These are phyloP conservation scores for Pestalotiopsis sp. DNA, from an alignment of 2,329 filamentous ascomycete species.

Conservation along the genomic window DNA sequence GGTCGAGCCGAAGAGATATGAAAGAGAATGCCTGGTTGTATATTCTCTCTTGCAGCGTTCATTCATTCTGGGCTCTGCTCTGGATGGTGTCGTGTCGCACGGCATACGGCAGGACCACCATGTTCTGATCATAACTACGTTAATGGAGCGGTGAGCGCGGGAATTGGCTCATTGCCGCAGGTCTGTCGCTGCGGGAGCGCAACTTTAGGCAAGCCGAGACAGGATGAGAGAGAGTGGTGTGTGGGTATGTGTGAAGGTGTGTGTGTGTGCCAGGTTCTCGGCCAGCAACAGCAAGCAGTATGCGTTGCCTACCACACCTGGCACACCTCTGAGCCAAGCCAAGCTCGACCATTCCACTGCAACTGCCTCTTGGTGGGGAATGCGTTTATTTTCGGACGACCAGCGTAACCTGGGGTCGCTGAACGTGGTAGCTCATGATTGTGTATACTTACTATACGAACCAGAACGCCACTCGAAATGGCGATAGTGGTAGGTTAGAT, in stretches of 20 bases:
- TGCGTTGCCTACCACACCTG: not conserved
- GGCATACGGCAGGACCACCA: not conserved
- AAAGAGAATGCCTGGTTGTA: not conserved
- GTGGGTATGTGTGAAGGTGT: no score
- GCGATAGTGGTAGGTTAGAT: no score
- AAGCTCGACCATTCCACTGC: not conserved
- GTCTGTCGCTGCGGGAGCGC: not conserved
- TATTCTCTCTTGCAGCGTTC: not conserved
- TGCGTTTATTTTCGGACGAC: not conserved
- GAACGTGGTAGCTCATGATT: not conserved
- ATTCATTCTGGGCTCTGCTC: not conserved
- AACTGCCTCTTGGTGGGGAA: constrained; percentile 3
- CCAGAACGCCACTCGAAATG: no score
- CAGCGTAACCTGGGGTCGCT: not conserved
- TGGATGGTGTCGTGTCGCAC: not conserved
- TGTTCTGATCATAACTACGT: not conserved
- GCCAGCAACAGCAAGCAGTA: not conserved
- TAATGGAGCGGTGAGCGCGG: constrained; percentile 2
- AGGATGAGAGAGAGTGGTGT: not conserved
- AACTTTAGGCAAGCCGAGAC: constrained; percentile 7
- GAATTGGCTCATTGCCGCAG: not conserved
- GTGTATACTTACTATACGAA: not conserved
- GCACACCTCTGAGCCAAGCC: not conserved
- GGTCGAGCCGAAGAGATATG: not conserved
- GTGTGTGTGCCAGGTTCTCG: not conserved